Percentiles rank a stretch among this genome's conserved stretches.
These are phyloP conservation scores for Pisolithus thermaeus DNA, from an alignment of 1,284 basidiomycete genomes.

Conservation along the genomic window DNA sequence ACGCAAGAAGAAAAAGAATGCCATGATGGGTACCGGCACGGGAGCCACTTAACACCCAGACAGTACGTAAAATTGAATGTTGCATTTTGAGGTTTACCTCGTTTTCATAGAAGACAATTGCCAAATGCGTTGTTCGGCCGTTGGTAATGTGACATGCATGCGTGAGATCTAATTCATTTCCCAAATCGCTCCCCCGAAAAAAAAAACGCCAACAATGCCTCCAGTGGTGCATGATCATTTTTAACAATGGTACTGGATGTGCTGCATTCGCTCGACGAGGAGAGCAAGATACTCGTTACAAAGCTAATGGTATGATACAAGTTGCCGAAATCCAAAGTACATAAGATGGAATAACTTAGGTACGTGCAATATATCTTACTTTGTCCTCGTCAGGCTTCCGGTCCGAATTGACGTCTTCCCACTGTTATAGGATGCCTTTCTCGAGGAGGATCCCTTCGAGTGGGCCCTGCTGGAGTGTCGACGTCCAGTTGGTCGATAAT, in stretches of 20 bases:
- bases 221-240: background rate
- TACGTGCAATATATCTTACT: background rate
- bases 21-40: slow-evolving; percentile 6
- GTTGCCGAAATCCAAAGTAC: slow-evolving; percentile 17
- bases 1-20: slow-evolving; percentile 49
- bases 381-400: slow-evolving; percentile 3
- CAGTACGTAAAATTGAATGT: slow-evolving; percentile 14
- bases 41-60: slow-evolving; percentile 11
- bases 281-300: background rate
- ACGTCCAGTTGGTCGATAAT: slow-evolving; percentile 6
- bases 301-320: background rate
- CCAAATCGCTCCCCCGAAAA: background rate
- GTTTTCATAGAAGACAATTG: background rate
- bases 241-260: background rate
- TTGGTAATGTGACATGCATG: slow-evolving; percentile 1
- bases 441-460: slow-evolving; percentile 11
- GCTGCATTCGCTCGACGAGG: background rate
- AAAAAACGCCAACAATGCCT: background rate
- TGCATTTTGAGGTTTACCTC: background rate
- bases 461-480: slow-evolving; percentile 17
- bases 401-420: slow-evolving; percentile 3
- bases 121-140: slow-evolving; percentile 4
- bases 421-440: slow-evolving; percentile 17
- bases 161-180: background rate
- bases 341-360: slow-evolving; percentile 3